A percentile compares a stretch with the other conserved stretches of the same genome.
Conservation (phyloP, 495 filamentous ascomycete species). For the Pseudoneurospora amorphoporcata region DNA sequence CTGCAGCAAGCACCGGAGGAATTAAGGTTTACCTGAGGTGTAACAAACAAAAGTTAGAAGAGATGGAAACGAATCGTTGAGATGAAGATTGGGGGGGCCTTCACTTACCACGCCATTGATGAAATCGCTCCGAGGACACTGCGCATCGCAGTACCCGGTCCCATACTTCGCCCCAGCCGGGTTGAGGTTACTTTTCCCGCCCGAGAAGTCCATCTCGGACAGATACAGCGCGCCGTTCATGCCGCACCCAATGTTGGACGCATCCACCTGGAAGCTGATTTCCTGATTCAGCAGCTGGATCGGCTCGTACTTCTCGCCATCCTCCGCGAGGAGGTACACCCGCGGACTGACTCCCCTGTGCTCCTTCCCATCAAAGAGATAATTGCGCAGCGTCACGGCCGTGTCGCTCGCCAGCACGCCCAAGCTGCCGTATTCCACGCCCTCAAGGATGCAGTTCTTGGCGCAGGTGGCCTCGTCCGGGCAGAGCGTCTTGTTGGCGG, state of each 20-base stretch:
- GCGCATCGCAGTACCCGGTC: slow-evolving; percentile 61
- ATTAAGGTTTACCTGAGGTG: slow-evolving; percentile 35
- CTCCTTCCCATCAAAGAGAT: slow-evolving; percentile 21
- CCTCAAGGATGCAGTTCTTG: slow-evolving; percentile 39
- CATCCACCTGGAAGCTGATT: slow-evolving; percentile 54
- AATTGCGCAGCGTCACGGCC: slow-evolving; percentile 35
- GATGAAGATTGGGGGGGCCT: not conserved
- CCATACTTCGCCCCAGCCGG: slow-evolving; percentile 54
- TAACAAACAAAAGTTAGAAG: not conserved
- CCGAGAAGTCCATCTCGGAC: slow-evolving; percentile 48
- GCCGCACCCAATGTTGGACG: slow-evolving; percentile 50
- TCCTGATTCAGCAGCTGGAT: slow-evolving; percentile 49
- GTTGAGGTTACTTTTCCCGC: slow-evolving; percentile 46
- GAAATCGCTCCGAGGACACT: slow-evolving; percentile 46
- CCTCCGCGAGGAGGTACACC: slow-evolving; percentile 48
- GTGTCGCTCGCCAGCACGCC: slow-evolving; percentile 36
- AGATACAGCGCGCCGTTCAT: slow-evolving; percentile 62
- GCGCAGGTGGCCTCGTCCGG: slow-evolving; percentile 40
- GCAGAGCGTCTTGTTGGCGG: slow-evolving; percentile 36
- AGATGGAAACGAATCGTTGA: not conserved
- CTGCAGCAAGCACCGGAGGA: slow-evolving; percentile 44
- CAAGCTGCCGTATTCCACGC: slow-evolving; percentile 31
- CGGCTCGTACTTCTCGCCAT: slow-evolving; percentile 47
- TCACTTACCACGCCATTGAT: slow-evolving; percentile 44
- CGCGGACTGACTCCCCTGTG: slow-evolving; percentile 37